phyloP scores from a whole-genome alignment of 2,329 filamentous ascomycete species.

The Shiraia bambusicola region DNA sequence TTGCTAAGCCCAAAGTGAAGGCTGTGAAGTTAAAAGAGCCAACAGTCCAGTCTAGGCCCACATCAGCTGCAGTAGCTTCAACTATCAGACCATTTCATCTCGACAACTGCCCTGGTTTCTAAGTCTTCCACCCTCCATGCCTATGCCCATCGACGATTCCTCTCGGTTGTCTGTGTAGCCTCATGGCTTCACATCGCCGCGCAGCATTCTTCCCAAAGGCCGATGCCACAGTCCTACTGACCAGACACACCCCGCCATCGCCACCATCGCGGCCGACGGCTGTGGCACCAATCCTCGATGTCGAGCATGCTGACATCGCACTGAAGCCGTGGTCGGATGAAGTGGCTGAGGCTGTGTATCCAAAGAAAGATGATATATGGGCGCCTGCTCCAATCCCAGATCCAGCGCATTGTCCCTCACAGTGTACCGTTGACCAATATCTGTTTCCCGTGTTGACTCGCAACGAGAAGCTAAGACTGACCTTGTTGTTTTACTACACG shows the following conservation, averaged over 20 bases:
- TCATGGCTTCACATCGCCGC: constrained; percentile 14
- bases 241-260: constrained; percentile 19
- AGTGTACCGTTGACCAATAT: constrained; percentile 28
- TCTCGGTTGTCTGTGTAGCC: neutral
- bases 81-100: no score
- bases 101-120: no score
- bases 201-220: constrained; percentile 31
- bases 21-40: no score
- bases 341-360: constrained; percentile 19
- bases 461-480: constrained; percentile 43
- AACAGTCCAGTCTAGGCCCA: no score
- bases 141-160: no score
- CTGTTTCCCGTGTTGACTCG: constrained; percentile 39
- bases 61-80: no score
- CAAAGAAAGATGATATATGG: constrained; percentile 14
- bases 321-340: constrained; percentile 20
- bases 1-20: no score
- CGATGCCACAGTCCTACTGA: constrained; percentile 27
- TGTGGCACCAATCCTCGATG: constrained; percentile 26
- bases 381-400: constrained; percentile 20
- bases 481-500: constrained; percentile 51
- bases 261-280: constrained; percentile 19
- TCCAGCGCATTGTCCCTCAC: constrained; percentile 11
- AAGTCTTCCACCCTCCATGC: no score
- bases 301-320: constrained; percentile 19